A percentile compares a stretch with the other conserved stretches of the same genome.
Evolutionary conservation across 2,329 filamentous ascomycete species (phyloP).

Genomic region (Mollisiaceae sp.): DNA sequence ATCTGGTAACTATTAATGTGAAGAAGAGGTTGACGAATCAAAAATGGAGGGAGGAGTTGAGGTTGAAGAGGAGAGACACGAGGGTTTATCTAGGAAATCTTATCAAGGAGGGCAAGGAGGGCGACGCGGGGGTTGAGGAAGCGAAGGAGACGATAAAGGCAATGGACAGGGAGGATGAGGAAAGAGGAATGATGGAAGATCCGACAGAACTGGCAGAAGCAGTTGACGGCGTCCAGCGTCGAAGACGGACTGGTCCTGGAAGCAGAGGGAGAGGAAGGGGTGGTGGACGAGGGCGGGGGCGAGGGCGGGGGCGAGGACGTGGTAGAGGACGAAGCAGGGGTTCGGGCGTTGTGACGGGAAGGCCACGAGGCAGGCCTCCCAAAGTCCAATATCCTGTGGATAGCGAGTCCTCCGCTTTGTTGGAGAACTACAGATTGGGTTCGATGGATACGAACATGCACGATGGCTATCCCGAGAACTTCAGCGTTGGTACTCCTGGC

Average conservation of each 20-base stretch:
- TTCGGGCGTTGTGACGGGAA: neutral
- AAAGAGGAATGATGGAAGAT: conserved; percentile 14
- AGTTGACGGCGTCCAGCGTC: neutral
- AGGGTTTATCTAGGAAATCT: conserved; percentile 27
- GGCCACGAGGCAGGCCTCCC: neutral
- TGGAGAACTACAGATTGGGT: neutral
- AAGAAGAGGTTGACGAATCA: conserved; percentile 38
- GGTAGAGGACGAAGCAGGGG: conserved; percentile 10
- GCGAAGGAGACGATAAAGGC: conserved; percentile 29
- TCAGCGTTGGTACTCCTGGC: neutral
- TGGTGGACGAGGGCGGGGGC: conserved; percentile 12
- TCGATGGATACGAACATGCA: neutral
- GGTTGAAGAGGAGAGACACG: conserved; percentile 30
- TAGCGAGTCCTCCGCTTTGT: neutral
- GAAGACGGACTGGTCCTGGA: neutral
- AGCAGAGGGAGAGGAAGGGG: conserved; percentile 21
- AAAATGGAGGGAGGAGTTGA: conserved; percentile 33
- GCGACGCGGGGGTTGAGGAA: conserved; percentile 11
- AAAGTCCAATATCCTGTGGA: neutral
- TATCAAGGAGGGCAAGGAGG: conserved; percentile 17
- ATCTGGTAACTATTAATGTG: conserved; percentile 67
- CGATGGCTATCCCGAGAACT: neutral
- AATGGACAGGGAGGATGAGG: conserved; percentile 32
- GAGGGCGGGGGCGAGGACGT: conserved; percentile 2
- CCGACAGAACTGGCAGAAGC: neutral